Evolutionary conservation across 2,329 filamentous ascomycete genomes (phyloP), one percentile per base, ranked within the genome.

Genomic region (Alternaria alternata): DNA sequence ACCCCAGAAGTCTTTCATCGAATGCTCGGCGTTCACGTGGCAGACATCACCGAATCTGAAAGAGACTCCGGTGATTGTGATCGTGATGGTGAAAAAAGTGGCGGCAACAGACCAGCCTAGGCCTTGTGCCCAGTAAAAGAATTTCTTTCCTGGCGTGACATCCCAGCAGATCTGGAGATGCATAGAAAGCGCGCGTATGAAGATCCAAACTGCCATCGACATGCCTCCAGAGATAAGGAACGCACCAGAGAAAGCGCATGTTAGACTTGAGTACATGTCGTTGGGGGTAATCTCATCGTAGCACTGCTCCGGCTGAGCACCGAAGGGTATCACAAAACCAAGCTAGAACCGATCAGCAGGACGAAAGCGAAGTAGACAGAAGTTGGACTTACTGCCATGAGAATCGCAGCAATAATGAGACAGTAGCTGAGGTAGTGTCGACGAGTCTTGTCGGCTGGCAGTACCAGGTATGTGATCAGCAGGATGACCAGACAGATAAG

Each of bases 111-210:
- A 91, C 91, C 94, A 97, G 63, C 95, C 95, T 8, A 89, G 81
- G 16, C 86, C 85, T 72, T 97, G 89, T 3, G 94, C 89, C 66
- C 87, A 86, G 83, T 92, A 93, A 88, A 97, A 97, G 79, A 97
- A 98, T 71, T 86, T 91, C 44, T 89, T 87, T 39, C 95, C 95
- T 4, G 96, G 91, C 7, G 94, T 88, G 34, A 96, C 86, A 78
- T 98, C 93, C 95, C 95, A 99, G 83, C 94, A 97, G 66, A 99
- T 97, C 79, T 98, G 95, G 26, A 99, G 88, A 79, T 99, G 95
- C 70, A 99, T 89, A 5, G 93, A 96, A 34, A 98, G 81, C 0
- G 94, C 91, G 64, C 95, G 89, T 61, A 97, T 85, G 76, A 97
- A 96, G 65, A 94, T 87, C 94, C 95, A 99, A 78, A 96, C 89